Conservation (phyloP, 305 asterid species). For the Salvia sclarea region DNA sequence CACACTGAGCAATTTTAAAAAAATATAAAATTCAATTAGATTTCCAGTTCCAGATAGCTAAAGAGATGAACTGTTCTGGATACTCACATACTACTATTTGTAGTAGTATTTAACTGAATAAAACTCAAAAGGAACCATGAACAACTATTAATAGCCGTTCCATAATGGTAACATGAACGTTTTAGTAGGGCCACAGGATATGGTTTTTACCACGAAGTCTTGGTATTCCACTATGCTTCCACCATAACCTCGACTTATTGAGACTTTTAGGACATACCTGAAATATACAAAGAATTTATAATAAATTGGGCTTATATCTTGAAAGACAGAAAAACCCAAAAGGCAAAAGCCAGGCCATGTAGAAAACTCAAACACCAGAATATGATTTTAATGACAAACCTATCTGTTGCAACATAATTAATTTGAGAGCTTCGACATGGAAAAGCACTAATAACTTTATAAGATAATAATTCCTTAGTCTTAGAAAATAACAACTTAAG, state of each 20-base stretch:
- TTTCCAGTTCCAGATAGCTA: neutral
- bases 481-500: neutral
- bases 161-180: neutral
- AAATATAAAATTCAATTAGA: neutral
- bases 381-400: neutral
- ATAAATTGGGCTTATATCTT: conserved; percentile 24
- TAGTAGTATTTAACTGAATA: neutral
- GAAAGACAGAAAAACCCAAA: conserved; percentile 20
- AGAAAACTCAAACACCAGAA: conserved; percentile 18
- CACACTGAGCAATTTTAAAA: neutral
- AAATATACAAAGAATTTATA: conserved; percentile 57
- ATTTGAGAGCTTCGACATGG: conserved; percentile 4
- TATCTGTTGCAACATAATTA: conserved; percentile 1
- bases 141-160: neutral
- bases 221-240: conserved; percentile 88
- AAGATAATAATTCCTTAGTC: neutral
- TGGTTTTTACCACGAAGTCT: conserved; percentile 62
- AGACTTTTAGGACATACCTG: conserved; percentile 93
- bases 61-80: neutral
- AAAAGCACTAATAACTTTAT: conserved; percentile 3
- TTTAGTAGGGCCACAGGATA: conserved; percentile 24
- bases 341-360: neutral
- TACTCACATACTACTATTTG: neutral
- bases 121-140: neutral
- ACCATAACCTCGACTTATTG: conserved; percentile 86